Evolutionary conservation across 371 early-diverging fungal species (phyloP).

Genomic region (Rhizopus arrhizus): DNA sequence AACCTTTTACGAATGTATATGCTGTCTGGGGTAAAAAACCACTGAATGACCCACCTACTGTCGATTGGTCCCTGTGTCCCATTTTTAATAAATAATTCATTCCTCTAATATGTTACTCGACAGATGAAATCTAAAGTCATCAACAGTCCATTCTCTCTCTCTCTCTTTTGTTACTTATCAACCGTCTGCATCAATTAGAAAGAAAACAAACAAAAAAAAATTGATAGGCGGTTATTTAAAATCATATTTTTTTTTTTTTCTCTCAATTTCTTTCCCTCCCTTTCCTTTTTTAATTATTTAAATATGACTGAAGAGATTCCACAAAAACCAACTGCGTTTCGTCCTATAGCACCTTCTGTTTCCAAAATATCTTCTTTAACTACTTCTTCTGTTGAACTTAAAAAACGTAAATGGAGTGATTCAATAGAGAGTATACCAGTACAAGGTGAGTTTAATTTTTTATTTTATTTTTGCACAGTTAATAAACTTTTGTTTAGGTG

Average conservation of each 20-base stretch:
- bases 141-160: neutral
- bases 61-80: slow-evolving; percentile 26
- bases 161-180: neutral
- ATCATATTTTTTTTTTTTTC: neutral
- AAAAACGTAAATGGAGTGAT: slow-evolving; percentile 24
- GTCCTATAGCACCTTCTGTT: slow-evolving; percentile 28
- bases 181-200: no score
- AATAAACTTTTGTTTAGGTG: neutral
- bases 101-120: no score
- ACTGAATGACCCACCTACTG: neutral
- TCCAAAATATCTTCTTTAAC: slow-evolving; percentile 13
- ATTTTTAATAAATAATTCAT: neutral
- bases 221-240: no score
- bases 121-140: neutral
- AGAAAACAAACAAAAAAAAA: no score
- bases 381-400: neutral
- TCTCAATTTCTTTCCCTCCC: neutral
- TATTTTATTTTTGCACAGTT: neutral
- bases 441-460: neutral
- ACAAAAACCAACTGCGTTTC: slow-evolving; percentile 12
- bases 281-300: slow-evolving; percentile 3
- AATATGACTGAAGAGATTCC: slow-evolving; percentile 5
- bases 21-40: slow-evolving; percentile 39
- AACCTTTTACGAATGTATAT: slow-evolving; percentile 34
- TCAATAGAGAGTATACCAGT: neutral